phyloP scores from a whole-genome alignment of 768 basidiomycete species.

The Boletus vermiculosoides region DNA sequence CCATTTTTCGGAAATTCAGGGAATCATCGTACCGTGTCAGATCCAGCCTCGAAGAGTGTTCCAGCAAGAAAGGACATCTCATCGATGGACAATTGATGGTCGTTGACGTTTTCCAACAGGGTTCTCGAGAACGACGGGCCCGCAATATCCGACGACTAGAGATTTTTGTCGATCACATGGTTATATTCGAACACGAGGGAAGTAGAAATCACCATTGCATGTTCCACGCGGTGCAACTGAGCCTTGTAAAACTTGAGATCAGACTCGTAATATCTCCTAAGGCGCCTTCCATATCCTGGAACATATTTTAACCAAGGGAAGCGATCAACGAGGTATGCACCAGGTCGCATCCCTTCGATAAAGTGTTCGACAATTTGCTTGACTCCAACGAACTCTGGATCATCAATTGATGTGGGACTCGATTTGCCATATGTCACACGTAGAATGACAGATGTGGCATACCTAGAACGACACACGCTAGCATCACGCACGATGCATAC shows the following conservation, averaged over 20 bases:
- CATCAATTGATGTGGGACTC: conserved; percentile 15
- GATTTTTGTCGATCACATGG: background rate
- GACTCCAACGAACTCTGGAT: conserved; percentile 24
- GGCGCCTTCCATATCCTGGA: conserved; percentile 57
- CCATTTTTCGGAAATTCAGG: rapidly evolving
- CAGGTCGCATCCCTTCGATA: conserved; percentile 31
- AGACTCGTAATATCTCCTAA: conserved; percentile 49
- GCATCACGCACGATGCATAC: background rate
- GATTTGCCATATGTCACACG: conserved; percentile 28
- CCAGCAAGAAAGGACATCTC: conserved; percentile 61
- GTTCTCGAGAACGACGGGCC: conserved; percentile 48
- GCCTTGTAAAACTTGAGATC: conserved; percentile 52
- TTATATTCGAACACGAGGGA: rapidly evolving
- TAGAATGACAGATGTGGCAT: conserved; percentile 25
- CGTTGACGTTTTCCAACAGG: conserved; percentile 47
- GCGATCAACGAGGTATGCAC: conserved; percentile 36
- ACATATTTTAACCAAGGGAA: conserved; percentile 41
- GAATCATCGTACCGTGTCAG: conserved; percentile 43
- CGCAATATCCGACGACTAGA: conserved; percentile 13
- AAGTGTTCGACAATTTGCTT: conserved; percentile 25
- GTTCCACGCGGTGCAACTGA: conserved; percentile 44
- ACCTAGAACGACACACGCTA: conserved; percentile 18
- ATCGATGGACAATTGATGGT: conserved; percentile 48
- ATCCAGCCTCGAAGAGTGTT: conserved; percentile 59
- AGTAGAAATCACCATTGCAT: conserved; percentile 37